Evolutionary conservation across 2,329 filamentous ascomycete genomes (phyloP).

Genomic region (Phaeoacremonium minimum): DNA sequence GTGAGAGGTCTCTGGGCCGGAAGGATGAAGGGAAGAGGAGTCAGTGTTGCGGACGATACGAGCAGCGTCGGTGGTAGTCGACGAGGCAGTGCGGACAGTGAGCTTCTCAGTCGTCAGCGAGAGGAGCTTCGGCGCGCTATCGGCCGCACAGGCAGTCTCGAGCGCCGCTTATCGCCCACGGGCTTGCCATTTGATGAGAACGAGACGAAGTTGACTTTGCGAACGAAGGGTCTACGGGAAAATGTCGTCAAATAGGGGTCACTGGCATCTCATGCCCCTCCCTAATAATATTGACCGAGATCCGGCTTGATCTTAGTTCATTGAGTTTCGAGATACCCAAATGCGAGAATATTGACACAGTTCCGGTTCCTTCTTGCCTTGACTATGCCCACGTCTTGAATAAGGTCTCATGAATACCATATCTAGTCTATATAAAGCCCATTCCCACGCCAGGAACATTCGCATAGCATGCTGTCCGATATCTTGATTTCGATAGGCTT

Average conservation of each 20-base stretch:
- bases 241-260: slow-evolving; percentile 25
- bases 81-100: slow-evolving; percentile 39
- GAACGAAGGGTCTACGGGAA: slow-evolving; percentile 54
- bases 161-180: slow-evolving; percentile 12
- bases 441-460: too few relatives aligned
- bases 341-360: too few relatives aligned
- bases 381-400: too few relatives aligned
- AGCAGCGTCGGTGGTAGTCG: slow-evolving; percentile 34
- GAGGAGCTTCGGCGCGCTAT: slow-evolving; percentile 35
- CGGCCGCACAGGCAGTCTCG: slow-evolving; percentile 17
- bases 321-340: too few relatives aligned
- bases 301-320: too few relatives aligned
- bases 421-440: too few relatives aligned
- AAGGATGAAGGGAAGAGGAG: slow-evolving; percentile 30
- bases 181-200: slow-evolving; percentile 41
- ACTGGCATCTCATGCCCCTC: too few relatives aligned
- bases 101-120: slow-evolving; percentile 29
- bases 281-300: too few relatives aligned
- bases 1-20: slow-evolving; percentile 55
- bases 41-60: slow-evolving; percentile 24
- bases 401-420: too few relatives aligned
- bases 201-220: slow-evolving; percentile 42
- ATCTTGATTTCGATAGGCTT: too few relatives aligned
- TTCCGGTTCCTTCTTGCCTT: too few relatives aligned
- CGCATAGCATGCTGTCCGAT: too few relatives aligned